A percentile compares a stretch with the other conserved stretches of the same genome.
Conservation (phyloP, 257 asterid species). For the Solanum pimpinellifolium region DNA sequence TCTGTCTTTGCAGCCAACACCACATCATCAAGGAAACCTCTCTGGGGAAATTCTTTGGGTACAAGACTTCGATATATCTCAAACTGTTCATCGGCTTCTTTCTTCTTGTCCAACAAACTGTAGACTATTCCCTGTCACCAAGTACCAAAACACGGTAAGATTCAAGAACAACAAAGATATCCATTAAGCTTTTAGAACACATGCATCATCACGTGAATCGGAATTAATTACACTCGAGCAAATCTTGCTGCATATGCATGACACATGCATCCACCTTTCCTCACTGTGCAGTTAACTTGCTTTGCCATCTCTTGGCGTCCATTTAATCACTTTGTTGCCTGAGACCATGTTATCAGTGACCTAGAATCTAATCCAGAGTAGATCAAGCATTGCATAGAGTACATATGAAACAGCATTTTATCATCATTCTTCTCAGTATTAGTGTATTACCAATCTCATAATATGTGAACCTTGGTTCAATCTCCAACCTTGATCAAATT, state of each 20-base stretch:
- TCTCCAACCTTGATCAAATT: not conserved
- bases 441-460: not conserved
- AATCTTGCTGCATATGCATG: not conserved
- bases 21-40: constrained; percentile 72
- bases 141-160: not conserved
- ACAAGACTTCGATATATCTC: constrained; percentile 72
- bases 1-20: constrained; percentile 72
- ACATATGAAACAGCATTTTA: not conserved
- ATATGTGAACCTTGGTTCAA: not conserved
- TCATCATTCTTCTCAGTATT: not conserved
- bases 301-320: not conserved
- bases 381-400: not conserved
- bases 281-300: not conserved
- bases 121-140: constrained; percentile 67
- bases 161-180: not conserved
- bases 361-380: not conserved
- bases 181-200: not conserved
- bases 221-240: not conserved
- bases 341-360: not conserved
- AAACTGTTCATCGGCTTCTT: constrained; percentile 62
- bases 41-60: constrained; percentile 77
- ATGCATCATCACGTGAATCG: not conserved
- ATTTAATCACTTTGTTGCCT: not conserved
- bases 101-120: constrained; percentile 57
- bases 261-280: not conserved